Conservation (phyloP, 2,329 filamentous ascomycete genomes). For the Colletotrichum karsti region DNA sequence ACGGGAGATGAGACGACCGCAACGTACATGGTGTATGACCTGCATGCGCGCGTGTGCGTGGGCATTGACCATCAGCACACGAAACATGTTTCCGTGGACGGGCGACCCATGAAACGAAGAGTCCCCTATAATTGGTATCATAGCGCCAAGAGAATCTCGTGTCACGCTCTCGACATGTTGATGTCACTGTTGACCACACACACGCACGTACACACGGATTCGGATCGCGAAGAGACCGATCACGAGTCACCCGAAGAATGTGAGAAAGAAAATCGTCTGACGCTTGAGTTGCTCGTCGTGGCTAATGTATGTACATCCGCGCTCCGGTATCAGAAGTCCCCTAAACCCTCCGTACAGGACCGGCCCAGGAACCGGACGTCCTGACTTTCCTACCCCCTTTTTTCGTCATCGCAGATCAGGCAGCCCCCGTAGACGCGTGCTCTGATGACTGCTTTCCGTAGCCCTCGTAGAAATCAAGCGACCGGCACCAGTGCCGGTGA, state of each 20-base stretch:
- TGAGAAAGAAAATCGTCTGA: background rate
- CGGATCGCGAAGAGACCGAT: background rate
- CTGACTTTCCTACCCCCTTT: background rate
- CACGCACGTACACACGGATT: too few species aligned
- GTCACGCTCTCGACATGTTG: background rate
- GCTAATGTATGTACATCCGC: constrained; percentile 12
- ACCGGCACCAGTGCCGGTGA: constrained; percentile 16
- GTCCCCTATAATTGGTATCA: background rate
- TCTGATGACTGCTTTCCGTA: background rate
- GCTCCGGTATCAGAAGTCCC: background rate
- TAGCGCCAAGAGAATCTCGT: constrained; percentile 8
- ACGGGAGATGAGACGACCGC: constrained; percentile 1
- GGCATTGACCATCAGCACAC: constrained; percentile 3
- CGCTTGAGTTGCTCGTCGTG: constrained; percentile 11
- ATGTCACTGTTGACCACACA: background rate
- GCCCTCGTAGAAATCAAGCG: background rate
- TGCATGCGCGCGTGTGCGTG: background rate
- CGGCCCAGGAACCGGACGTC: background rate
- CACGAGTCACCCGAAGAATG: background rate
- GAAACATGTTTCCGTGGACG: constrained; percentile 22
- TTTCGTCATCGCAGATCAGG: background rate
- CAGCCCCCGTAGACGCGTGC: background rate
- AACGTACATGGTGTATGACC: background rate
- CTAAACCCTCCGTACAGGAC: background rate
- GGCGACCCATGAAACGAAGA: constrained; percentile 20